Evolutionary conservation across 129 eudicot species (phyloP).

Genomic region (Silybum marianum): DNA sequence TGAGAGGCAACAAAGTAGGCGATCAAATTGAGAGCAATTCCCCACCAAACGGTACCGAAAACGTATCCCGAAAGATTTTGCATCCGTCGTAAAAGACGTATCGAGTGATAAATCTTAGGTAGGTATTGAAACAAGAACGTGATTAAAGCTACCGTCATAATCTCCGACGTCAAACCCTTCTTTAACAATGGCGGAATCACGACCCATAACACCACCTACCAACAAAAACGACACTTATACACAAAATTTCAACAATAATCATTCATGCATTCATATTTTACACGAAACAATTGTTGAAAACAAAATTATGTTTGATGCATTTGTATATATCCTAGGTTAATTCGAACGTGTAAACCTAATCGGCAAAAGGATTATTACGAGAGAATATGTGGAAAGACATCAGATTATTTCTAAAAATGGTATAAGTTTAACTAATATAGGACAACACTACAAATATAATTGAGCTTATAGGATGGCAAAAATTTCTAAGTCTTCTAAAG

Average conservation of each 20-base stretch:
- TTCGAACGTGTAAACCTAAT: too few species aligned
- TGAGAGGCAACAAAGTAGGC: conserved; percentile 97
- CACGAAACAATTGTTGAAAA: background rate
- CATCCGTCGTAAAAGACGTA: conserved; percentile 87
- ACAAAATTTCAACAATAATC: background rate
- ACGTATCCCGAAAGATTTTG: conserved; percentile 91
- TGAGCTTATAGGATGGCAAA: too few species aligned
- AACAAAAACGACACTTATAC: background rate
- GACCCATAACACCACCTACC: conserved; percentile 87
- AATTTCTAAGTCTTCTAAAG: too few species aligned
- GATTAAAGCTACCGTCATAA: conserved; percentile 68
- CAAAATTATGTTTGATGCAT: too few species aligned
- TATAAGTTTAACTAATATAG: too few species aligned
- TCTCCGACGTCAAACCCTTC: conserved; percentile 61
- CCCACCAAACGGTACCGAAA: conserved; percentile 99
- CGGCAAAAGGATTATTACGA: too few species aligned
- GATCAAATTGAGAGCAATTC: conserved; percentile 95
- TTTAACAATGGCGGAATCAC: conserved; percentile 63
- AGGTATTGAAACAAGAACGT: conserved; percentile 83
- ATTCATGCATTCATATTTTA: background rate
- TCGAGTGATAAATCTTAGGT: conserved; percentile 94
- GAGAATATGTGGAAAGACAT: too few species aligned
- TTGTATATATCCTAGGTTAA: too few species aligned
- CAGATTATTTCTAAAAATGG: too few species aligned
- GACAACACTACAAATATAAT: too few species aligned